A percentile compares a stretch with the other conserved stretches of the same genome.
Evolutionary conservation across 352 stramenopile species (phyloP).

Genomic region (Phytophthora fragariae): DNA sequence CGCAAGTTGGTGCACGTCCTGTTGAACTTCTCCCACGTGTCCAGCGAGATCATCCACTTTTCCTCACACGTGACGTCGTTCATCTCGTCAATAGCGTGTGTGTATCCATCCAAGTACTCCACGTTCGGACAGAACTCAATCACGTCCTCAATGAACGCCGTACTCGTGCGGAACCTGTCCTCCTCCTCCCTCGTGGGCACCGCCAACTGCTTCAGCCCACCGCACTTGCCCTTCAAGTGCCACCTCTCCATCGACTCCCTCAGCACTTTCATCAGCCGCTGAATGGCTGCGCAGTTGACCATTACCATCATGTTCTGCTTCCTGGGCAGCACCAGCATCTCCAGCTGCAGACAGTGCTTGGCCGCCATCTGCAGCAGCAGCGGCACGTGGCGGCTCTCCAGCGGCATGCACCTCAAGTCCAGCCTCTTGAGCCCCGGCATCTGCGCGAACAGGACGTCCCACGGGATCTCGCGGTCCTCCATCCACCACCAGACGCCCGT

Average conservation of each 20-base stretch:
- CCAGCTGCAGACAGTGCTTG: conserved; percentile 42
- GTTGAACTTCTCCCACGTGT: conserved; percentile 49
- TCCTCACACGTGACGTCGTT: conserved; percentile 40
- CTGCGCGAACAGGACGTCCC: conserved; percentile 35
- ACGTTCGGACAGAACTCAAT: conserved; percentile 45
- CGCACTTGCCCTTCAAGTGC: conserved; percentile 39
- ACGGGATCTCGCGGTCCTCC: conserved; percentile 42
- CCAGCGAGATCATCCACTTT: conserved; percentile 45
- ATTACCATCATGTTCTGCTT: conserved; percentile 24
- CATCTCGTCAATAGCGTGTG: conserved; percentile 39
- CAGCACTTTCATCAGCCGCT: conserved; percentile 35
- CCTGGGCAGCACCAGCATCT: conserved; percentile 40
- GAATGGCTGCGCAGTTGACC: conserved; percentile 16
- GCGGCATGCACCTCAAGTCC: conserved; percentile 39
- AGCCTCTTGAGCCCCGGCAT: conserved; percentile 34
- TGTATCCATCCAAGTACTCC: conserved; percentile 48
- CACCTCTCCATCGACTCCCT: conserved; percentile 42
- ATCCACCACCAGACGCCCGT: conserved; percentile 40
- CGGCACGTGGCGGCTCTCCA: conserved; percentile 37
- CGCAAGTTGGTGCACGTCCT: conserved; percentile 44
- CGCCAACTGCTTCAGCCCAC: conserved; percentile 47
- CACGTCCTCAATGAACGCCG: conserved; percentile 44
- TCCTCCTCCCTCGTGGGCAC: conserved; percentile 37
- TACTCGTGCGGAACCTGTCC: conserved; percentile 29
- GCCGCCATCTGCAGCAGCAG: conserved; percentile 35